Percentiles rank a stretch among this genome's conserved stretches.
These are phyloP conservation scores for Pterulicium gracile DNA, from an alignment of 1,284 basidiomycete genomes.

Conservation along the genomic window DNA sequence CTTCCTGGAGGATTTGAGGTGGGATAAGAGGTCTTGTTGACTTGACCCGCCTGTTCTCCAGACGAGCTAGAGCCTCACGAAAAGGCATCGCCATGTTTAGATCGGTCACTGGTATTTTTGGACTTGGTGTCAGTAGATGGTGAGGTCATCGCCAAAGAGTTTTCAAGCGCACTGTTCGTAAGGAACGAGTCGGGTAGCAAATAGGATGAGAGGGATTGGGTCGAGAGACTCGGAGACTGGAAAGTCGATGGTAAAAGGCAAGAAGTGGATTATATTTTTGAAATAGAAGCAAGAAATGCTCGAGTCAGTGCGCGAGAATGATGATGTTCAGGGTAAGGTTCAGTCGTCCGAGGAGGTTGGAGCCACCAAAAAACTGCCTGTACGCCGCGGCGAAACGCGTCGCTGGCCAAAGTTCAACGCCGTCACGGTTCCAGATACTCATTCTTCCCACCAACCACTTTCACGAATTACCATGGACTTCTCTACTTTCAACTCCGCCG, in stretches of 20 bases:
- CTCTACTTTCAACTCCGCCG: slow-evolving; percentile 72
- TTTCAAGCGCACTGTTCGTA: too few relatives aligned
- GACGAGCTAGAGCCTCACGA: slow-evolving; percentile 66
- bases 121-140: too few relatives aligned
- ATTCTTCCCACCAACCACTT: too few relatives aligned
- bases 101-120: slow-evolving; percentile 25
- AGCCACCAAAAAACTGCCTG: slow-evolving; percentile 6
- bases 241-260: neutral
- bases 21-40: slow-evolving; percentile 83
- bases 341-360: neutral
- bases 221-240: neutral
- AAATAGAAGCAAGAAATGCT: slow-evolving; percentile 2
- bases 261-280: neutral
- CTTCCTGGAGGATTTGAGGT: slow-evolving; percentile 87
- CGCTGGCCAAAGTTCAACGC: too few relatives aligned
- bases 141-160: too few relatives aligned
- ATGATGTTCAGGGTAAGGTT: slow-evolving; percentile 7
- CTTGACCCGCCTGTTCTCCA: slow-evolving; percentile 84
- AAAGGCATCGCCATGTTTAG: slow-evolving; percentile 52
- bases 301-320: slow-evolving; percentile 8
- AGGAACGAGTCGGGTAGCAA: too few relatives aligned
- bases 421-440: neutral
- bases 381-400: too few relatives aligned
- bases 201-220: too few relatives aligned
- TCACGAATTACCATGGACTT: slow-evolving; percentile 59